Evolutionary conservation across 306 rosid species (phyloP).

Genomic region (Alnus rubra): DNA sequence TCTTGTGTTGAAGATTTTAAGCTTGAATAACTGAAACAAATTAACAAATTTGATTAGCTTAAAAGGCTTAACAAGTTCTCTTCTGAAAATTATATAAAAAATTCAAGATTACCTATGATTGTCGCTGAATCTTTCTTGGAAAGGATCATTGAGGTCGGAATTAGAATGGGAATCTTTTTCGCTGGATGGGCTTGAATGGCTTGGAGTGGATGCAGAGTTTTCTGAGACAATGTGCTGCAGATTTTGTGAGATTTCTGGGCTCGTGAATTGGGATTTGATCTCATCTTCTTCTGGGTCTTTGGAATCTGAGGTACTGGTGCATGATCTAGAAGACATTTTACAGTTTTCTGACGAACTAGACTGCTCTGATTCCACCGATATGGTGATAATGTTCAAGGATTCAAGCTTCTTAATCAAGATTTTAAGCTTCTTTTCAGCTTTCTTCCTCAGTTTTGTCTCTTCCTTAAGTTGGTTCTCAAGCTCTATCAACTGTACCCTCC

Average conservation of each 20-base stretch:
- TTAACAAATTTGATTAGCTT: constrained; percentile 10
- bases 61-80: not conserved
- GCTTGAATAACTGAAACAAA: constrained; percentile 43
- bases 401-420: constrained; percentile 60
- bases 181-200: constrained; percentile 28
- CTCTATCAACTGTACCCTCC: constrained; percentile 53
- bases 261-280: constrained; percentile 27
- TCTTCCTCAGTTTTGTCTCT: constrained; percentile 62
- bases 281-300: constrained; percentile 41
- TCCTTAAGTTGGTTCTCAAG: constrained; percentile 56
- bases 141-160: constrained; percentile 30
- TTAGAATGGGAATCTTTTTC: constrained; percentile 28
- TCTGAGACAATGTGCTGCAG: constrained; percentile 14
- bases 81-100: too few relatives aligned
- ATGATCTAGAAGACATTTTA: constrained; percentile 48
- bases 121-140: constrained; percentile 15
- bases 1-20: constrained; percentile 44
- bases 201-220: constrained; percentile 24
- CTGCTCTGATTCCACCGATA: constrained; percentile 38
- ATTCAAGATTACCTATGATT: too few relatives aligned
- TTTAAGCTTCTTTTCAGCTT: constrained; percentile 68
- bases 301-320: constrained; percentile 36
- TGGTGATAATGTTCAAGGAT: constrained; percentile 41
- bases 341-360: constrained; percentile 49
- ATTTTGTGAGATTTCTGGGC: constrained; percentile 15